Percentiles rank a stretch among this genome's conserved stretches.
phyloP scores from a whole-genome alignment of 805 yeast genomes.

The Lipomyces orientalis region DNA sequence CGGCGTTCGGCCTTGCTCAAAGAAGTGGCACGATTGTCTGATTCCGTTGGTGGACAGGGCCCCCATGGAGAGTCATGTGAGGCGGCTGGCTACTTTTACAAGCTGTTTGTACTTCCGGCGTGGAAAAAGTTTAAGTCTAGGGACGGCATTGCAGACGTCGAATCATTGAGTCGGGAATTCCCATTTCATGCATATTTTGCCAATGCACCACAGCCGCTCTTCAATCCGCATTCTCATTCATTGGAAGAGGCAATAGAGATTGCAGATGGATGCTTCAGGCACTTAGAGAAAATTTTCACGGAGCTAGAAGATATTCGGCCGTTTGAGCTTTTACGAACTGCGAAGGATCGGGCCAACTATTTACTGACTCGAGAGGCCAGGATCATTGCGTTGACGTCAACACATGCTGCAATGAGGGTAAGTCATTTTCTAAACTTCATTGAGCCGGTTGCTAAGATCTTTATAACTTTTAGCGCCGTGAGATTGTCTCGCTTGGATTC shows the following conservation, averaged over 20 bases:
- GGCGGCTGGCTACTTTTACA: conserved; percentile 48
- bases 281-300: conserved; percentile 40
- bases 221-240: conserved; percentile 24
- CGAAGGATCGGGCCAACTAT: conserved; percentile 38
- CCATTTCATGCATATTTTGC: conserved; percentile 36
- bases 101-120: conserved; percentile 38
- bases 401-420: conserved; percentile 36
- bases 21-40: conserved; percentile 46
- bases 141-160: neutral
- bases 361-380: conserved; percentile 42
- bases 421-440: neutral
- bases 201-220: conserved; percentile 36
- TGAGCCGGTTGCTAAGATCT: neutral
- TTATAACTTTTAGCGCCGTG: conserved; percentile 14
- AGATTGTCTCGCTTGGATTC: conserved; percentile 34
- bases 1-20: conserved; percentile 33
- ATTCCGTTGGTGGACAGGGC: conserved; percentile 44
- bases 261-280: conserved; percentile 35
- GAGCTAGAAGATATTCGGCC: conserved; percentile 43
- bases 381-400: conserved; percentile 44
- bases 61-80: conserved; percentile 49
- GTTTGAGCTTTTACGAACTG: conserved; percentile 38
- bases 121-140: conserved; percentile 36
- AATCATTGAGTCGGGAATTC: conserved; percentile 13
- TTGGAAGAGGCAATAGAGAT: conserved; percentile 29